Percentiles rank a stretch among this genome's conserved stretches.
Evolutionary conservation across 2,329 filamentous ascomycete genomes (phyloP).

Genomic region (Fusarium falciforme): DNA sequence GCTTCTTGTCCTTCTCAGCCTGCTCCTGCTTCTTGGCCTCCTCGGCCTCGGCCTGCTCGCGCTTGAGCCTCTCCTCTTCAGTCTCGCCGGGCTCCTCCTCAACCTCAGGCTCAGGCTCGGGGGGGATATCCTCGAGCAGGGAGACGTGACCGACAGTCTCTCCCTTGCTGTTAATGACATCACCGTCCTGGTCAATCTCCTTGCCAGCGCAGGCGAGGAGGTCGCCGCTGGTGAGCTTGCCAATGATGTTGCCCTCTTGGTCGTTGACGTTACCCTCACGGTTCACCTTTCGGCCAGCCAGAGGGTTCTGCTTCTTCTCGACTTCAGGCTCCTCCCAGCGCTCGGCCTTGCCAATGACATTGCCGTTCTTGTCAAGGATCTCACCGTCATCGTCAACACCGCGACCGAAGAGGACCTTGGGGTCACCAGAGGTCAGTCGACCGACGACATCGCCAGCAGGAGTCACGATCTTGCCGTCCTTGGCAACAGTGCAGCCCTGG

Average conservation of each 20-base stretch:
- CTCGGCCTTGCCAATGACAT: constrained; percentile 67
- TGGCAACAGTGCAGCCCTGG: constrained; percentile 72
- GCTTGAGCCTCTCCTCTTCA: constrained; percentile 25
- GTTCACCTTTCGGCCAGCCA: constrained; percentile 67
- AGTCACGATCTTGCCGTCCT: constrained; percentile 76
- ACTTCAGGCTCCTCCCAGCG: constrained; percentile 68
- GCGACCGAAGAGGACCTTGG: constrained; percentile 78
- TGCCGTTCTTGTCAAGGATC: constrained; percentile 80
- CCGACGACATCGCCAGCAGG: constrained; percentile 78
- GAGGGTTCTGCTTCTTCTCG: constrained; percentile 62
- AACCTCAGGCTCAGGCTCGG: constrained; percentile 64
- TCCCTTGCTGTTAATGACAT: constrained; percentile 77
- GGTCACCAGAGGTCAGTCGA: constrained; percentile 75
- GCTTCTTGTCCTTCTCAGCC: constrained; percentile 76
- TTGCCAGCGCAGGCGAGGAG: constrained; percentile 73
- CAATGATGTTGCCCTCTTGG: constrained; percentile 70
- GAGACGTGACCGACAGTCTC: constrained; percentile 75
- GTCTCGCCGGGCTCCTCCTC: constrained; percentile 66
- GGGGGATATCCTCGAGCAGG: constrained; percentile 69
- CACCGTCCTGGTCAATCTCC: constrained; percentile 77
- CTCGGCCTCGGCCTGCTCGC: constrained; percentile 51
- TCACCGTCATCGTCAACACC: constrained; percentile 85
- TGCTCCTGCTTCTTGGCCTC: constrained; percentile 65
- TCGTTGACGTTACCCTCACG: constrained; percentile 69
- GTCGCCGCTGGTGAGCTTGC: constrained; percentile 76